Conservation (phyloP, 1,284 basidiomycete genomes). For the Amylostereum areolatum region DNA sequence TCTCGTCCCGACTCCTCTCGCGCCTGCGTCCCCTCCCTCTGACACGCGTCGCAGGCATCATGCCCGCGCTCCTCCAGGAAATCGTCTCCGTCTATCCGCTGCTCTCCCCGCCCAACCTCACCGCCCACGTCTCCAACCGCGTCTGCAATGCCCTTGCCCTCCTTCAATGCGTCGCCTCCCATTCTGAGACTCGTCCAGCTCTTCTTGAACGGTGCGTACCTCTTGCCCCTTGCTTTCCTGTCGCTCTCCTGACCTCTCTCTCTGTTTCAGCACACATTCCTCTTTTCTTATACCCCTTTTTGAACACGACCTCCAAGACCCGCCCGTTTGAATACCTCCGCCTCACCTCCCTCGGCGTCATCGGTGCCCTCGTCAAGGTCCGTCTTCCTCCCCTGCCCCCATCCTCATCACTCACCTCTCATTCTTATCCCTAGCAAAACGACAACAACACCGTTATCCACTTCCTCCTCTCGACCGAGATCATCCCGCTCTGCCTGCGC, state of each 20-base stretch:
- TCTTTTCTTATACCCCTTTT: constrained; percentile 97
- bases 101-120: constrained; percentile 92
- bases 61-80: constrained; percentile 97
- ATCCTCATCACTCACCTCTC: background rate
- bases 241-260: constrained; percentile 5
- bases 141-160: constrained; percentile 99
- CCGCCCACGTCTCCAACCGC: constrained; percentile 97
- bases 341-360: constrained; percentile 95
- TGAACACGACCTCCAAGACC: constrained; percentile 99
- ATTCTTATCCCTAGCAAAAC: constrained; percentile 66
- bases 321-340: constrained; percentile 98
- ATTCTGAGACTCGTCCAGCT: constrained; percentile 89
- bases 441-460: constrained; percentile 99
- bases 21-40: background rate
- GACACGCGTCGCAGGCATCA: constrained; percentile 70
- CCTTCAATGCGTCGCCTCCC: constrained; percentile 95
- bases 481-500: constrained; percentile 96
- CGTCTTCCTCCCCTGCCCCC: constrained; percentile 7
- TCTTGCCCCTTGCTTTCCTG: background rate
- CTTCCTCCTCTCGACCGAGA: constrained; percentile 98
- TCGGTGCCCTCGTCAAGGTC: constrained; percentile 96
- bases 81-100: constrained; percentile 98
- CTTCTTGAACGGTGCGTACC: constrained; percentile 75
- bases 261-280: constrained; percentile 85
- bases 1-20: constrained; percentile 8